Conservation (phyloP, 305 asterid species). For the Solanum aculeatissimum region DNA sequence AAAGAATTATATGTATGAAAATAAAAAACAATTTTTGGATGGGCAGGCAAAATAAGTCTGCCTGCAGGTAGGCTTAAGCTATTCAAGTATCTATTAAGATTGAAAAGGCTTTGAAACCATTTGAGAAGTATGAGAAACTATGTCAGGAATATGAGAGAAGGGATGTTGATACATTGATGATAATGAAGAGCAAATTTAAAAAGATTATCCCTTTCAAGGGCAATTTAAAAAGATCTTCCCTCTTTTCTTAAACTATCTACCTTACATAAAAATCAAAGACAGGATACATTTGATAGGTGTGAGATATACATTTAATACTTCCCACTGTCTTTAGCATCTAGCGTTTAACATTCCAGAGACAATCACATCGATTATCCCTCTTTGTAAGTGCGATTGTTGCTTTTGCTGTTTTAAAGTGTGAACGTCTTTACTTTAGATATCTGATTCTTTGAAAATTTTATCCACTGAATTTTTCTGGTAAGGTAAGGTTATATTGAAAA, state of each 20-base stretch:
- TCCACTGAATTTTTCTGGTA: not conserved
- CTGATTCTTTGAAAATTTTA: not conserved
- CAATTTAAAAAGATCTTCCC: too few relatives aligned
- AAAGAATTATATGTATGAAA: too few relatives aligned
- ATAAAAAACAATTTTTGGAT: too few relatives aligned
- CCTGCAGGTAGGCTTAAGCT: not conserved
- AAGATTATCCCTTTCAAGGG: not conserved
- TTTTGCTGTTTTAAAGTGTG: not conserved
- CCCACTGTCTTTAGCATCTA: not conserved
- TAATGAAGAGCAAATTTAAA: too few relatives aligned
- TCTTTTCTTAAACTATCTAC: not conserved
- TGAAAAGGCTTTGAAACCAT: not conserved
- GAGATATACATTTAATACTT: not conserved
- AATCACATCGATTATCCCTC: not conserved
- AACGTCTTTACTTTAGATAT: not conserved
- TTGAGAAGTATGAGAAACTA: too few relatives aligned
- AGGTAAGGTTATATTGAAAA: too few relatives aligned
- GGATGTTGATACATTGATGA: not conserved
- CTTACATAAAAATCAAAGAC: not conserved
- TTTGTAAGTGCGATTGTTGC: not conserved
- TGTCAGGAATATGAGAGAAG: not conserved
- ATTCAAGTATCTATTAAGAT: not conserved
- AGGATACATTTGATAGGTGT: not conserved
- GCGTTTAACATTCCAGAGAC: not conserved
- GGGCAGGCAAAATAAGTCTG: too few relatives aligned